These are phyloP conservation scores for Tetracladium maxilliforme DNA, from an alignment of 2,329 filamentous ascomycete genomes.

Conservation along the genomic window DNA sequence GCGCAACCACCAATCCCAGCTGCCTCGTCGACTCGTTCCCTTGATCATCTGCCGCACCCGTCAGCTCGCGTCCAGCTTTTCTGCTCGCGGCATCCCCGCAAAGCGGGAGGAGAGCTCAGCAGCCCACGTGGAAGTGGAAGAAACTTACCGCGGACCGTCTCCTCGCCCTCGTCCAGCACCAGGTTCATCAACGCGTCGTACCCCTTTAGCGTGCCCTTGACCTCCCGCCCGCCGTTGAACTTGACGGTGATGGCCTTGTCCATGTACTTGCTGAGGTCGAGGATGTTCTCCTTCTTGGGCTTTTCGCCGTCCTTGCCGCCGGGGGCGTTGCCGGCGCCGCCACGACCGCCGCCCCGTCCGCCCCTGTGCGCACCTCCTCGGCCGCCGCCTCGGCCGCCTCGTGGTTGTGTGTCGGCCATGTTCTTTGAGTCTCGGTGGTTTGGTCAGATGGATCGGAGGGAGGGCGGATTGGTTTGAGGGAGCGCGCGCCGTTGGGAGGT, in stretches of 20 bases:
- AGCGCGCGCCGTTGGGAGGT: too few relatives aligned
- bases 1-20: constrained; percentile 66
- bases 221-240: constrained; percentile 89
- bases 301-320: constrained; percentile 46
- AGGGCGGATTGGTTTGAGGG: too few relatives aligned
- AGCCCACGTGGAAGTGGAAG: constrained; percentile 2
- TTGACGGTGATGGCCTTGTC: constrained; percentile 93
- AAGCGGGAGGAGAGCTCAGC: constrained; percentile 4
- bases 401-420: too few relatives aligned
- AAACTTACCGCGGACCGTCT: constrained; percentile 65
- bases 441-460: too few relatives aligned
- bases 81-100: too few relatives aligned
- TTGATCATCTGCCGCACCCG: constrained; percentile 61
- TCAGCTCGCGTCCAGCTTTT: too few relatives aligned
- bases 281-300: constrained; percentile 97
- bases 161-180: constrained; percentile 86
- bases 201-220: constrained; percentile 80
- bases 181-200: constrained; percentile 98
- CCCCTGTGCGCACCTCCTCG: constrained; percentile 30
- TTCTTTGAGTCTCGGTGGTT: too few relatives aligned
- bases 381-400: constrained; percentile 25
- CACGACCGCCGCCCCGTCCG: constrained; percentile 27
- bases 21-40: constrained; percentile 64
- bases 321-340: constrained; percentile 22
- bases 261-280: constrained; percentile 92